Evolutionary conservation across 768 basidiomycete genomes (phyloP).

Genomic region (Chalciporus chontae): DNA sequence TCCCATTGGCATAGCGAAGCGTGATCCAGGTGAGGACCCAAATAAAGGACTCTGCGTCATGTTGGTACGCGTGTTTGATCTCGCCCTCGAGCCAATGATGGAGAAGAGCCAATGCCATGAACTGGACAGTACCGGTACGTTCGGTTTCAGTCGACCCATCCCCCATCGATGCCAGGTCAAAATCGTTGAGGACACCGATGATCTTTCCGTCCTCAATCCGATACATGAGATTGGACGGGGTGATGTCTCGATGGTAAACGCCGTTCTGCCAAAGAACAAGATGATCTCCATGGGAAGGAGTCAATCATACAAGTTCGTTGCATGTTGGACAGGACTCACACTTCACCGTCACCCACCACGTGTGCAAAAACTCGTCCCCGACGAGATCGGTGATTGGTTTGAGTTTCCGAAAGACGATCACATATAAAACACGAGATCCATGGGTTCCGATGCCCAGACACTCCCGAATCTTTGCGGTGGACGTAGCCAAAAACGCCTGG

Average conservation of each 20-base stretch:
- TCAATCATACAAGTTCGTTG: not conserved
- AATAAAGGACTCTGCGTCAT: slow-evolving; percentile 1
- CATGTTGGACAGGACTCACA: not conserved
- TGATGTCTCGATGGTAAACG: not conserved
- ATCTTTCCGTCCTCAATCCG: not conserved
- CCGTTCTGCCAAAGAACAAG: slow-evolving; percentile 4
- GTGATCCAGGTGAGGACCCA: slow-evolving; percentile 1
- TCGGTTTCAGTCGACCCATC: slow-evolving; percentile 7
- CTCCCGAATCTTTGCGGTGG: too few species aligned
- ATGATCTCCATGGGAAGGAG: not conserved
- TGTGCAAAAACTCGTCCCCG: not conserved
- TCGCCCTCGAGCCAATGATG: slow-evolving; percentile 8
- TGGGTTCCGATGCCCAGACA: too few species aligned
- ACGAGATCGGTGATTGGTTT: not conserved
- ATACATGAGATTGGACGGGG: not conserved
- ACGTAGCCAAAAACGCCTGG: too few species aligned
- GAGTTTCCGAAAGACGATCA: slow-evolving; percentile 2
- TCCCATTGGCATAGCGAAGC: too few species aligned
- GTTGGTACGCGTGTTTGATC: not conserved
- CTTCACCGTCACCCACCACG: slow-evolving; percentile 4
- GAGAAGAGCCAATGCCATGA: slow-evolving; percentile 33
- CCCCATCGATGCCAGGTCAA: slow-evolving; percentile 21
- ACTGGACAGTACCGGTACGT: slow-evolving; percentile 28
- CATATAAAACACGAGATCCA: not conserved
- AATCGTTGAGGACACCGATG: slow-evolving; percentile 28